Percentiles rank a stretch among this genome's conserved stretches.
Conservation (phyloP, 768 basidiomycete genomes). For the Rhizopogon rudus region DNA sequence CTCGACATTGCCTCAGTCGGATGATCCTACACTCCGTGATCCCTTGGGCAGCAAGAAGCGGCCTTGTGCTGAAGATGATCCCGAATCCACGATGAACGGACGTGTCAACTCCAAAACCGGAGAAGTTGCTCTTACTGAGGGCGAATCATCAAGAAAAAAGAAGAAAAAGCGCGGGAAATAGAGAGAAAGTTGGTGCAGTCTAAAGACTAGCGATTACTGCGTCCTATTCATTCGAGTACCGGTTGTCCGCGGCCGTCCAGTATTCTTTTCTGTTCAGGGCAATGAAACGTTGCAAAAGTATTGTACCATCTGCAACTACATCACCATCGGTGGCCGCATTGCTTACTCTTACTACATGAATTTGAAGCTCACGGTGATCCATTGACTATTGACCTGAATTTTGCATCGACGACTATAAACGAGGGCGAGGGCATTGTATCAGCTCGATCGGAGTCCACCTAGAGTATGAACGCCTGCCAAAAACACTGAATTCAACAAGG, state of each 20-base stretch:
- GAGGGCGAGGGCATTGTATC: too few species aligned
- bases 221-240: background rate
- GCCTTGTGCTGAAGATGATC: constrained; percentile 11
- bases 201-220: background rate
- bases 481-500: too few species aligned
- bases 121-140: background rate
- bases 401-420: too few species aligned
- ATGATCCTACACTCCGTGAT: background rate
- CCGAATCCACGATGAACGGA: background rate
- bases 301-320: too few species aligned
- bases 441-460: background rate
- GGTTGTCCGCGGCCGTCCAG: background rate
- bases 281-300: background rate
- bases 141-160: constrained; percentile 16
- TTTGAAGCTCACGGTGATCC: too few species aligned
- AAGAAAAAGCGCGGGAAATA: constrained; percentile 14
- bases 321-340: too few species aligned
- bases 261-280: background rate
- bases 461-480: too few species aligned
- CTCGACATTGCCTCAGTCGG: background rate
- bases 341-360: too few species aligned
- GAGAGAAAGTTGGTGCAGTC: background rate
- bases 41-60: constrained; percentile 15
- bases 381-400: too few species aligned
- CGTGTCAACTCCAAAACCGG: background rate